Evolutionary conservation across 176 grass and related monocot genomes (phyloP).

Genomic region (Musa troglodytarum): DNA sequence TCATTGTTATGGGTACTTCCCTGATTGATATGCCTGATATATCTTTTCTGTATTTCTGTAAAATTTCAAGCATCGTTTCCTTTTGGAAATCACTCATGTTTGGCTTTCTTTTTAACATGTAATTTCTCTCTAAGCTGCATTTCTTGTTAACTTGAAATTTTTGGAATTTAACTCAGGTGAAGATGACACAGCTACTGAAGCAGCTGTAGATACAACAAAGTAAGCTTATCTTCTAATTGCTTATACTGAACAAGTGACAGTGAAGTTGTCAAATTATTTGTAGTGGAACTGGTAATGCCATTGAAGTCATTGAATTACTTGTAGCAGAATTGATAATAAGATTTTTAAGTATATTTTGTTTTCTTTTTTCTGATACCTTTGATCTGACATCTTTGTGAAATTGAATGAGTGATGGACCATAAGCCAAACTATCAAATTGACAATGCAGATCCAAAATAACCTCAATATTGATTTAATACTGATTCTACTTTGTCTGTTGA

Average conservation of each 20-base stretch:
- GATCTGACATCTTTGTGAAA: too few relatives aligned
- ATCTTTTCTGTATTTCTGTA: too few relatives aligned
- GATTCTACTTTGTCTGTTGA: neutral
- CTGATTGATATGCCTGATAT: too few relatives aligned
- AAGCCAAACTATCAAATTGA: neutral
- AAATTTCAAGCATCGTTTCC: too few relatives aligned
- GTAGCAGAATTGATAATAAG: neutral
- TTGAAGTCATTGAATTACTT: neutral
- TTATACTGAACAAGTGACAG: neutral
- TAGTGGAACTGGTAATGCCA: neutral
- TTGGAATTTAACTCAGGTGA: slow-evolving; percentile 34
- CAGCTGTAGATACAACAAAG: slow-evolving; percentile 90
- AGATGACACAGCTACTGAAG: slow-evolving; percentile 43
- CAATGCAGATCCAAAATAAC: neutral
- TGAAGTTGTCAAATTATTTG: neutral
- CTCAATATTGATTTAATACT: neutral
- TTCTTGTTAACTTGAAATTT: slow-evolving; percentile 25
- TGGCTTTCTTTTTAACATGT: slow-evolving; percentile 1
- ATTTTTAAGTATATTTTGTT: too few relatives aligned
- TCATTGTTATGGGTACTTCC: too few relatives aligned
- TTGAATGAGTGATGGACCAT: neutral
- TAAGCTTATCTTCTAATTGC: slow-evolving; percentile 28
- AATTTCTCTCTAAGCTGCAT: slow-evolving; percentile 10
- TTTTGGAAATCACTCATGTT: neutral
- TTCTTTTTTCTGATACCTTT: too few relatives aligned